Base-by-base conservation (phyloP, 176 grass and related monocot genomes). In the Alloteropsis semialata region DNA sequence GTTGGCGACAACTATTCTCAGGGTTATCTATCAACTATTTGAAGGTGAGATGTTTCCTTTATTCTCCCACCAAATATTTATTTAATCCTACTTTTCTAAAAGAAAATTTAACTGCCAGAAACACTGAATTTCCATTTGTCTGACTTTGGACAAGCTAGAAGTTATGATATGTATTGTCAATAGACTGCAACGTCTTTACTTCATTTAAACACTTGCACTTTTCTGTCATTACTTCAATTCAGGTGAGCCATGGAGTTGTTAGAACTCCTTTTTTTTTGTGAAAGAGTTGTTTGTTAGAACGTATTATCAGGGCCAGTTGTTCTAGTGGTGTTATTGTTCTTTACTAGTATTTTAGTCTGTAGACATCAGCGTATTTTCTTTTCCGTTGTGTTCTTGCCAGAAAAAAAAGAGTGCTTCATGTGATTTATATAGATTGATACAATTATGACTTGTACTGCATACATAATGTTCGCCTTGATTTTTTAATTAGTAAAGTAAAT, bases 11-110 rank as follows among this genome's bases (percentile, higher is more conserved):
- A 75, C 87, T 99, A 57, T 99, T 99, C 69, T 95, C 96, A 56
- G 91, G 93, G 75, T 71, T 99, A 55, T 96, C 93, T 81, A 99
- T 99, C 86, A 99, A 99, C 74, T 99, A 92, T 93, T 83, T 99
- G 85, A 99, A 99, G 93, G 93, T 94, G 71, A 64, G 59, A 81
- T 42, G 50, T 29, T 63, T 22, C 62, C 55, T 22, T 45, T 19
- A 45, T 43, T 90, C 15, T 64, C 30, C 15, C 51, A 46, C 10
- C 21, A 18, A 36, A 65, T 43, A 22, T 61, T 82, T 24, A 60
- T 60, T n/a, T 34, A 22, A 19, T 87, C 67, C 27, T 61, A 16
- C 37, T 83, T 82, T 69, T 17, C 29, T 76, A 22, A 38, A 66
- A 63, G 18, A 6, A 0, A 29, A 72, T 18, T 42, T 13, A 16